Percentiles rank a stretch among this genome's conserved stretches.
phyloP scores from a whole-genome alignment of 129 eudicot species.

The Centella asiatica region DNA sequence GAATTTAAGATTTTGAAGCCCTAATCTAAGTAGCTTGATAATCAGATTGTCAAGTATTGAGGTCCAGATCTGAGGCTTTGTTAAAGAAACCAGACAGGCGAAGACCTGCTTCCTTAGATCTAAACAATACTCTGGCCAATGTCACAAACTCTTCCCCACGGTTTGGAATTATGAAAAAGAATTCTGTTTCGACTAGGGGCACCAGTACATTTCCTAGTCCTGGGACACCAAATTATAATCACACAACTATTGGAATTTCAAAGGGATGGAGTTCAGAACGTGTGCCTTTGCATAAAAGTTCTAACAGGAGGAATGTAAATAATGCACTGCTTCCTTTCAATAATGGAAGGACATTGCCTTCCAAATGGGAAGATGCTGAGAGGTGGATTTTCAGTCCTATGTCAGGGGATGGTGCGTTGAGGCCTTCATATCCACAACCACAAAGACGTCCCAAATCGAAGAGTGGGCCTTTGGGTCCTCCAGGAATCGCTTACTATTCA shows the following conservation, averaged over 20 bases:
- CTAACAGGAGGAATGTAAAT: constrained; percentile 40
- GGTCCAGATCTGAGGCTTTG: constrained; percentile 47
- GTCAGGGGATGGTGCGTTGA: constrained; percentile 40
- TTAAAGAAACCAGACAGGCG: constrained; percentile 42
- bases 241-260: constrained; percentile 36
- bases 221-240: constrained; percentile 58
- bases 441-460: constrained; percentile 66
- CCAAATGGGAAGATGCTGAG: constrained; percentile 98
- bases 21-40: background rate
- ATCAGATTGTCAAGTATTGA: constrained; percentile 68
- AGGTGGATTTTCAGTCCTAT: constrained; percentile 89
- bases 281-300: constrained; percentile 42
- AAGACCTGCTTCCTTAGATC: constrained; percentile 72
- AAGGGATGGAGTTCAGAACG: constrained; percentile 97
- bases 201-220: constrained; percentile 61
- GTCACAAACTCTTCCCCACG: constrained; percentile 56
- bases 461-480: constrained; percentile 93
- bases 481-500: constrained; percentile 47
- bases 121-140: constrained; percentile 39
- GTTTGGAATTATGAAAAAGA: constrained; percentile 47
- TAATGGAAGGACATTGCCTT: constrained; percentile 70
- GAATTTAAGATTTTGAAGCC: background rate
- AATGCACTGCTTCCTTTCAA: constrained; percentile 44
- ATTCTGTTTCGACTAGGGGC: constrained; percentile 24
- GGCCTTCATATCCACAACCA: constrained; percentile 42